These are phyloP conservation scores for Hibiscus syriacus DNA, from an alignment of 345 rosid species.

Conservation along the genomic window DNA sequence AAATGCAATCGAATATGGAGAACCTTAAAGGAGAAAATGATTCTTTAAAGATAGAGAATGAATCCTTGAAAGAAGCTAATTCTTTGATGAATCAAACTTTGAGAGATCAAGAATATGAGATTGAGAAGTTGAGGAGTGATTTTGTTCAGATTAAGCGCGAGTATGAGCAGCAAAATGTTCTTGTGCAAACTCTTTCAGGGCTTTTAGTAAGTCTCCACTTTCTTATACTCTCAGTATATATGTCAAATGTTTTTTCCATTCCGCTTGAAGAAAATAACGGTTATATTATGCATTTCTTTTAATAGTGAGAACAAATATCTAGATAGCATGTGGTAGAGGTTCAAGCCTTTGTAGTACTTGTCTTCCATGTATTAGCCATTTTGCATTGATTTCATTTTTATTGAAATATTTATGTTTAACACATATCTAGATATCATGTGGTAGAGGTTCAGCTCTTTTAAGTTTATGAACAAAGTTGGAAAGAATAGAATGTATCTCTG, in stretches of 20 bases:
- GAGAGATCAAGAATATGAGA: slow-evolving; percentile 1
- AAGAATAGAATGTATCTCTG: too few relatives aligned
- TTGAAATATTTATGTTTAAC: background rate
- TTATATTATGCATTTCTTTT: background rate
- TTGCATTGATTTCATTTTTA: background rate
- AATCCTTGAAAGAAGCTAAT: background rate
- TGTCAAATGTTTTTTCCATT: background rate
- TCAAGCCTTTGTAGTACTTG: background rate
- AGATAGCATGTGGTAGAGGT: too few relatives aligned
- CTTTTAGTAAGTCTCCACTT: too few relatives aligned
- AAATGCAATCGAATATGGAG: too few relatives aligned
- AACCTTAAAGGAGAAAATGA: too few relatives aligned
- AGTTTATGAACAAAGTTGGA: too few relatives aligned
- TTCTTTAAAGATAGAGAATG: slow-evolving; percentile 4
- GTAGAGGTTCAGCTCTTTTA: too few relatives aligned
- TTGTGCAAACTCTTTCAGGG: too few relatives aligned
- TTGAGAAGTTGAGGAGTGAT: background rate
- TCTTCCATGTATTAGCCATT: background rate
- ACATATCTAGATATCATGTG: too few relatives aligned
- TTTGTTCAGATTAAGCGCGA: background rate
- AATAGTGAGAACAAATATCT: background rate
- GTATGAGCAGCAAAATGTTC: slow-evolving; percentile 4
- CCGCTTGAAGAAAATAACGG: background rate
- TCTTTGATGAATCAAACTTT: background rate
- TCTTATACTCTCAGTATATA: too few relatives aligned